phyloP scores from a whole-genome alignment of 176 grass and related monocot genomes.

The Cocos nucifera region DNA sequence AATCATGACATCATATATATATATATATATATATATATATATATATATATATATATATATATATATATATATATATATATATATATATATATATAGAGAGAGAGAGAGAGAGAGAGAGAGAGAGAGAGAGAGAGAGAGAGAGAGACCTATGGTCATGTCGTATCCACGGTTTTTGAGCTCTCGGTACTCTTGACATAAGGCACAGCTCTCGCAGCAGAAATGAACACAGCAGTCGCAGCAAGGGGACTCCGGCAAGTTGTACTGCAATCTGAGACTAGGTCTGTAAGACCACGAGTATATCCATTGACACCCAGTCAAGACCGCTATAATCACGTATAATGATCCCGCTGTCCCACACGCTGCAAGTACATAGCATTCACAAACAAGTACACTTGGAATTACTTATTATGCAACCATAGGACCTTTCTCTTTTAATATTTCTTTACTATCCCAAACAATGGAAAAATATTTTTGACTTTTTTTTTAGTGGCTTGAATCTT shows the following conservation, averaged over 20 bases:
- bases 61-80: too few species aligned
- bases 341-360: too few species aligned
- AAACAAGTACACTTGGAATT: too few species aligned
- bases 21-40: not conserved
- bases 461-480: too few species aligned
- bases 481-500: too few species aligned
- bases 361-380: too few species aligned
- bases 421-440: too few species aligned
- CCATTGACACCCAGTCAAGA: not conserved
- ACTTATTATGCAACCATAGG: too few species aligned
- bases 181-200: not conserved
- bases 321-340: not conserved
- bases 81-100: not conserved
- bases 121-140: not conserved
- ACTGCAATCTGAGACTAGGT: not conserved
- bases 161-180: constrained; percentile 9
- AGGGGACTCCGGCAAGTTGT: not conserved
- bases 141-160: constrained; percentile 4
- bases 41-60: too few species aligned
- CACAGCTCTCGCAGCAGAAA: not conserved
- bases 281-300: constrained; percentile 5
- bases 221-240: not conserved
- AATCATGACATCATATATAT: not conserved
- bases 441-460: too few species aligned
- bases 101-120: too few species aligned